phyloP scores from a whole-genome alignment of 257 asterid genomes.

The Rehmannia glutinosa region DNA sequence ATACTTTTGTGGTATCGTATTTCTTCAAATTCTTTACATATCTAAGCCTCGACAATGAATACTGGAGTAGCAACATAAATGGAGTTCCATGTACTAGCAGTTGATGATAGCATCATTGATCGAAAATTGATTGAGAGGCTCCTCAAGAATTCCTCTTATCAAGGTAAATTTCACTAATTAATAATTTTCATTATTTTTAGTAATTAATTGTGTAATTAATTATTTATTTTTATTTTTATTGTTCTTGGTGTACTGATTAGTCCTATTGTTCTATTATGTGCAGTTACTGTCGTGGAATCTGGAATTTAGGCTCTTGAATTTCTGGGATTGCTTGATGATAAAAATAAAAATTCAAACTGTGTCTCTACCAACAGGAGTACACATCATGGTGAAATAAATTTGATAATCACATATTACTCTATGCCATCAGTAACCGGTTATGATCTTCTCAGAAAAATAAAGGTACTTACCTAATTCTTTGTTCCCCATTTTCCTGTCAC shows the following conservation, averaged over 20 bases:
- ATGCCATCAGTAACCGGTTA: conserved; percentile 82
- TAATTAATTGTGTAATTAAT: too few species aligned
- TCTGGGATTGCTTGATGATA: conserved; percentile 45
- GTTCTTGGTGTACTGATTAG: not conserved
- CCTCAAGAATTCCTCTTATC: conserved; percentile 57
- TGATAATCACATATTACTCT: conserved; percentile 65
- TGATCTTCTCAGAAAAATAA: conserved; percentile 53
- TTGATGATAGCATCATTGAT: conserved; percentile 63
- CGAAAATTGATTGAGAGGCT: conserved; percentile 56
- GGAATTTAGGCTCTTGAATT: conserved; percentile 50
- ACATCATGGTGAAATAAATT: conserved; percentile 38
- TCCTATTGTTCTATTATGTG: not conserved
- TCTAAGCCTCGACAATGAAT: too few species aligned
- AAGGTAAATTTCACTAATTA: conserved; percentile 31
- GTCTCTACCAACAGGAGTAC: not conserved
- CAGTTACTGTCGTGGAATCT: conserved; percentile 67
- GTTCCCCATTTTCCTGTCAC: too few species aligned
- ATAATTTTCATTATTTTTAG: not conserved
- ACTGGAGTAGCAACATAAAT: too few species aligned
- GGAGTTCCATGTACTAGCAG: conserved; percentile 41
- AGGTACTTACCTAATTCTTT: conserved; percentile 17
- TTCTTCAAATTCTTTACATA: too few species aligned
- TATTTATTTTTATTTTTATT: not conserved
- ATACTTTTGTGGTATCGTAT: too few species aligned
- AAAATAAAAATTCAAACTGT: not conserved